A percentile compares a stretch with the other conserved stretches of the same genome.
These are phyloP conservation scores for Geotrichum ghanense DNA, from an alignment of 805 yeast species.

Conservation along the genomic window DNA sequence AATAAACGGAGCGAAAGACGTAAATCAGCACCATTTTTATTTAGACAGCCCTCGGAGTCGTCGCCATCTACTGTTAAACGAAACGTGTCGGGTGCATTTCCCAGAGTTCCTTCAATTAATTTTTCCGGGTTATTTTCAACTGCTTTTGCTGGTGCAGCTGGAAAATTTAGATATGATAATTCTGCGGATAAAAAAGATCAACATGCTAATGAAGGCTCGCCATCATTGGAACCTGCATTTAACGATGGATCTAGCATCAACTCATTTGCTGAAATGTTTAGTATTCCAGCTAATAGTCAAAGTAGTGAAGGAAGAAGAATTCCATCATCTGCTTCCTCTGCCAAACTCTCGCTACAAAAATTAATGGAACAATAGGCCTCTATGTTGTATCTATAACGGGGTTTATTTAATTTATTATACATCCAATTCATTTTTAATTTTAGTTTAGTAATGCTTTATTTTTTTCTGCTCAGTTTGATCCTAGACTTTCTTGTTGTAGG, in stretches of 20 bases:
- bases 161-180: background rate
- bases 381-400: background rate
- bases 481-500: slow-evolving; percentile 11
- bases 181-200: background rate
- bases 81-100: background rate
- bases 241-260: background rate
- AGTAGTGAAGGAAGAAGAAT: background rate
- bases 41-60: background rate
- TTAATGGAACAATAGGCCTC: background rate
- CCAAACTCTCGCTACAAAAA: background rate
- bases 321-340: background rate
- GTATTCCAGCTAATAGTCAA: background rate
- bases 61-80: background rate
- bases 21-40: background rate
- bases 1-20: background rate
- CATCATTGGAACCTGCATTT: no score
- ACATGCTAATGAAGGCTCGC: no score
- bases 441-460: background rate
- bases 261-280: background rate
- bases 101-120: background rate
- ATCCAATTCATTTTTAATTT: no score
- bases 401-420: no score
- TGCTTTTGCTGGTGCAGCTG: background rate
- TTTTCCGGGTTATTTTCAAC: background rate
- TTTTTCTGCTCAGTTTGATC: background rate